Base-by-base conservation (phyloP, 1,139 yeast genomes). In the Meyerozyma athensensis region DNA sequence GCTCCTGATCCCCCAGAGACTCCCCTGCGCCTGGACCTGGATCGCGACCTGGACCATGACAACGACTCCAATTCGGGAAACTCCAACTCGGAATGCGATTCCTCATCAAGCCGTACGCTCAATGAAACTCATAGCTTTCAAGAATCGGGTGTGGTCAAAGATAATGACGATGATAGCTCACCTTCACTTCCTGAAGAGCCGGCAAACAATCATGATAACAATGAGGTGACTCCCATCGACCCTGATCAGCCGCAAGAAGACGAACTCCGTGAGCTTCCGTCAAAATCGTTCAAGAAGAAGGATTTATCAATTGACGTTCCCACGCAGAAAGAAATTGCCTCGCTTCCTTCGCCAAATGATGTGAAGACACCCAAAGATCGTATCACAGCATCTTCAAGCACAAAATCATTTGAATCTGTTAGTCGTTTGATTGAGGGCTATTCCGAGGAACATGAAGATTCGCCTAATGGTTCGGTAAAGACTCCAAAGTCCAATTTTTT, bases 401-500 rank as follows among this genome's bases (percentile, higher is more conserved):
- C 32, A 2, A 28, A n/a, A 13, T 28, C 32, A 4, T 28, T 28
- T 28, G 32, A 28, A 18, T 28, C 32, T 16, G 32, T 28, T 5
- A 18, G 32, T 18, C 32, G 20, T 4, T 16, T 28, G 20, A 28
- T 28, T 9, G 32, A 28, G 10, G 32, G 20, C 12, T 28, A 28
- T 18, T 20, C 18, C 20, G 18, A 28, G 13, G 32, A 28, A 5
- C 18, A 28, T 13, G 28, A 24, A 13, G 14, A 19, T 16, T 28
- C 32, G 3, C 32, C 32, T 7, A 9, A 17, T 18, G 32, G 10
- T 9, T 16, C 32, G 14, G 18, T 16, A 2, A 19, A 7, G 13
- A 19, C 34, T 4, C 34, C 34, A 18, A 28, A 16, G 16, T 7
- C 35, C 26, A 22, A 21, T 18, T 34, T 18, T 19, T 45, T 47